Evolutionary conservation across 768 basidiomycete genomes (phyloP), one percentile per base, ranked within the genome.

Genomic region (Russula sp.): DNA sequence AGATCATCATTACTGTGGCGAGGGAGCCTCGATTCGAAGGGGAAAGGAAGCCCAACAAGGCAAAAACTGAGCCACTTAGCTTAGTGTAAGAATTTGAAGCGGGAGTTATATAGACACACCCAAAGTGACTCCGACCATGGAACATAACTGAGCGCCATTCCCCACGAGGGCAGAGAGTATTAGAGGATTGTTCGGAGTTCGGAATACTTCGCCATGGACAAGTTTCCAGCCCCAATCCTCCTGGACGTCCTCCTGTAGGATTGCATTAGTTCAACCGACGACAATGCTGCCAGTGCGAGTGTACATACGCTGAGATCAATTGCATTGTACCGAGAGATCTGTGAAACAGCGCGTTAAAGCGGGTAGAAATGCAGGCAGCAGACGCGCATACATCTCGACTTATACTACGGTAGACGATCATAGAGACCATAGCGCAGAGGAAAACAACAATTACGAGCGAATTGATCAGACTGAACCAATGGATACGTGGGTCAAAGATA

Each of bases 221-320:
- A 98, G 83, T 71, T 98, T 98, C 96, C 96, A 98, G 2, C 96
- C 96, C 83, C 88, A 96, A 69, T 98, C 96, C 76, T 98, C 96
- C 74, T 95, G 93, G 2, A 97, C 90, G 70, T 96, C 94, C 71
- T 96, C 94, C 90, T 93, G 66, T 39, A n/a, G 18, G 52, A 22
- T 34, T 32, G 9, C 50, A 51, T 58, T 14, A 52, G 56, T 7
- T 49, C 37, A 44, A 44, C 6, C 10, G 16, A 42, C 27, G 4
- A 22, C 20, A 39, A 31, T 18, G 2, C 9, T 10, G 13, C 22
- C 7, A 13, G 8, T 1, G 39, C 49, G 20, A 20, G n/a, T 44
- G 50, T 57, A 72, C 84, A 68, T 73, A 92, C 91, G 66, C 88
- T 90, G 44, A 97, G 77, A 71, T 97, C 95, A 59, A 95, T 89